These are phyloP conservation scores for Penicillium paneum DNA, from an alignment of 2,329 filamentous ascomycete genomes.

Conservation along the genomic window DNA sequence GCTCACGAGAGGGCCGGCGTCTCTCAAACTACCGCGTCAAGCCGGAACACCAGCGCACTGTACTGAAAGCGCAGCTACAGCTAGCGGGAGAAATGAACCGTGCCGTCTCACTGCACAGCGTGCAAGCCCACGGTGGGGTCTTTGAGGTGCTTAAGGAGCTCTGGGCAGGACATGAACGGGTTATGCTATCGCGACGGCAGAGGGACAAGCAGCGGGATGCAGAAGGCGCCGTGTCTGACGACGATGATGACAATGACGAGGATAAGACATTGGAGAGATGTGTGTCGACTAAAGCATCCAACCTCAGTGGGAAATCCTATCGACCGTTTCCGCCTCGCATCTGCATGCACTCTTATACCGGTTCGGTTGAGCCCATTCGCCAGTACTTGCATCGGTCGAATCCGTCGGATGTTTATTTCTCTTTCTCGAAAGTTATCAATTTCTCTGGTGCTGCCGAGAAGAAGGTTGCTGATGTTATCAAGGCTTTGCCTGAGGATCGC, in stretches of 20 bases:
- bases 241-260: constrained; percentile 11
- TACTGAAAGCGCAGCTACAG: constrained; percentile 57
- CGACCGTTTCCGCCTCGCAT: constrained; percentile 80
- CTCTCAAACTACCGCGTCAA: constrained; percentile 58
- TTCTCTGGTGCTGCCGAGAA: constrained; percentile 54
- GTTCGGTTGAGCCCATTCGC: constrained; percentile 67
- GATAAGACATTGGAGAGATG: neutral
- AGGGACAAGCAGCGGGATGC: constrained; percentile 35
- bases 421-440: constrained; percentile 83
- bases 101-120: constrained; percentile 61
- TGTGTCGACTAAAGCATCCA: neutral
- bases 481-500: constrained; percentile 69
- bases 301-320: constrained; percentile 15
- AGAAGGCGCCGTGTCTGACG: constrained; percentile 29
- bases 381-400: constrained; percentile 73
- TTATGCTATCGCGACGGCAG: constrained; percentile 50
- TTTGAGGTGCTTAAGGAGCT: constrained; percentile 55
- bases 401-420: constrained; percentile 78
- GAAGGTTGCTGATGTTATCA: constrained; percentile 65
- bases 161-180: constrained; percentile 57
- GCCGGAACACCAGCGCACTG: constrained; percentile 55
- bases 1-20: constrained; percentile 57
- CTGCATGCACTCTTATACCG: constrained; percentile 92
- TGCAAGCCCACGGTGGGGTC: constrained; percentile 59
- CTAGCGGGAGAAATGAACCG: constrained; percentile 58